A percentile compares a stretch with the other conserved stretches of the same genome.
These are phyloP conservation scores for Wickerhamomyces pijperi DNA, from an alignment of 805 yeast genomes.

Conservation along the genomic window DNA sequence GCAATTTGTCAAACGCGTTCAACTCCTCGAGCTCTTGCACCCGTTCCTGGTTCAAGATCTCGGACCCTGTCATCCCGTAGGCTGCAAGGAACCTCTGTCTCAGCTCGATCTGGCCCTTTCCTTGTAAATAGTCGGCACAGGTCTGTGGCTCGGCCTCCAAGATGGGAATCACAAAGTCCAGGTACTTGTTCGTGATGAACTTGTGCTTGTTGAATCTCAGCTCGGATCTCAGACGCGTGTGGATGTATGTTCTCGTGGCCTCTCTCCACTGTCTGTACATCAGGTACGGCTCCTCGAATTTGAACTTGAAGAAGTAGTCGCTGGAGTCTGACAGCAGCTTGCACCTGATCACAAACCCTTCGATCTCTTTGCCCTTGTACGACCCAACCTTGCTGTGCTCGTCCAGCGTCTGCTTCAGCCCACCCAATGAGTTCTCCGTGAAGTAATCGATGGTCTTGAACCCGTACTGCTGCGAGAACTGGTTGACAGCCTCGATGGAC, in stretches of 20 bases:
- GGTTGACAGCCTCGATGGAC: conserved; percentile 45
- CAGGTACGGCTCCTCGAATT: conserved; percentile 90
- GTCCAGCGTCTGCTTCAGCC: conserved; percentile 41
- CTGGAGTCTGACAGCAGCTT: conserved; percentile 16
- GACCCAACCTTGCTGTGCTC: conserved; percentile 55
- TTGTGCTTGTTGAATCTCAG: conserved; percentile 41
- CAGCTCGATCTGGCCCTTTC: conserved; percentile 65
- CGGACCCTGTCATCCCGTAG: conserved; percentile 46
- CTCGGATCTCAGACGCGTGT: conserved; percentile 17
- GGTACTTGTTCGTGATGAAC: conserved; percentile 51
- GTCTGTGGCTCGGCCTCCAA: conserved; percentile 38
- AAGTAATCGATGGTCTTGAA: conserved; percentile 49
- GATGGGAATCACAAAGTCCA: conserved; percentile 52
- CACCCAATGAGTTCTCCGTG: conserved; percentile 24
- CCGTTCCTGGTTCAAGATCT: conserved; percentile 37
- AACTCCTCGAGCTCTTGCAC: conserved; percentile 26
- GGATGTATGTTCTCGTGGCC: conserved; percentile 52
- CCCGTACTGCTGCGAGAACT: conserved; percentile 59
- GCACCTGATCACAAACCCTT: conserved; percentile 88
- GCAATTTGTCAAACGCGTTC: conserved; percentile 24
- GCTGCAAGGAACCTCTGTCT: conserved; percentile 52
- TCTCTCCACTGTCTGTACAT: conserved; percentile 89
- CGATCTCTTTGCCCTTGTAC: conserved; percentile 63
- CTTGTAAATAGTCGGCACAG: conserved; percentile 33
- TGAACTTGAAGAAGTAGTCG: conserved; percentile 81